Evolutionary conservation across 441 rosid species (phyloP).

Genomic region (Bruguiera hainesii): DNA sequence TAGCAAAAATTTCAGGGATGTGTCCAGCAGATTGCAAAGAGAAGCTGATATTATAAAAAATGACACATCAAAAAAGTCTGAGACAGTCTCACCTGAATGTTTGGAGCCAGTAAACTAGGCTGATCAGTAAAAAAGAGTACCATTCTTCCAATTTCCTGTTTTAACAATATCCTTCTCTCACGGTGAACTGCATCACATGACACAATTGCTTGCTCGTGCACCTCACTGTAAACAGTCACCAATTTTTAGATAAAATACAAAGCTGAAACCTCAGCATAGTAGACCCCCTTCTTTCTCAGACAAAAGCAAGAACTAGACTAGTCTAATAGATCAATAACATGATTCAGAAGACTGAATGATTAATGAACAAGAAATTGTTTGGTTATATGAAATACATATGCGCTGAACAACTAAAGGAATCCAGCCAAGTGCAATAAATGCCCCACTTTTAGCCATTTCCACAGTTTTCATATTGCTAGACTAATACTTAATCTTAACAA

Average conservation of each 20-base stretch:
- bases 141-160: conserved; percentile 99
- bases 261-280: conserved; percentile 5
- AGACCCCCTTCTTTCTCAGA: neutral
- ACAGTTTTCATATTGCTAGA: no score
- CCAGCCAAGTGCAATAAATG: no score
- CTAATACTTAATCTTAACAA: no score
- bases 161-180: conserved; percentile 90
- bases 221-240: conserved; percentile 70
- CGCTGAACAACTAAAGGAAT: no score
- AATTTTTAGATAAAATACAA: conserved; percentile 16
- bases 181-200: conserved; percentile 81
- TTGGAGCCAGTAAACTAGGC: conserved; percentile 98
- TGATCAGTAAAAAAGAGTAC: conserved; percentile 97
- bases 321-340: neutral
- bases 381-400: no score
- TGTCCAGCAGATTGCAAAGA: neutral
- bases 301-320: neutral
- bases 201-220: conserved; percentile 85
- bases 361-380: no score
- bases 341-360: neutral
- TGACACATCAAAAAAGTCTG: neutral
- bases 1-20: neutral
- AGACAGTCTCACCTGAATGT: conserved; percentile 67
- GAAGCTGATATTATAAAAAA: neutral
- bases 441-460: no score